phyloP scores from a whole-genome alignment of 2,329 filamentous ascomycete genomes.

The Mariannaea elegans region DNA sequence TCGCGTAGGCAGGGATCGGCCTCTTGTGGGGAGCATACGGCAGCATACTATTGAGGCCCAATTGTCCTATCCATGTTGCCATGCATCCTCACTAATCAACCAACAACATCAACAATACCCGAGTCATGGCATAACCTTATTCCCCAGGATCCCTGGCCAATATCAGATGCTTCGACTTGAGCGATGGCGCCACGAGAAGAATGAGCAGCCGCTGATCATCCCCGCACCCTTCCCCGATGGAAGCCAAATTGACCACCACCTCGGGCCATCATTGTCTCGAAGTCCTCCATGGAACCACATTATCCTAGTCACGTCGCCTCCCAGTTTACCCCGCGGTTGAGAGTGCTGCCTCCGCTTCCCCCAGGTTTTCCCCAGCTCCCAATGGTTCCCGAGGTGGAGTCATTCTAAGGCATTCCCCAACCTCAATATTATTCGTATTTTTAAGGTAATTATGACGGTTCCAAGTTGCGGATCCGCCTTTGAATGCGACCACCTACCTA shows the following conservation, averaged over 20 bases:
- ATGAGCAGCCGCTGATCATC: neutral
- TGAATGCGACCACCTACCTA: neutral
- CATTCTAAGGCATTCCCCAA: neutral
- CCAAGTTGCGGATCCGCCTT: constrained; percentile 16
- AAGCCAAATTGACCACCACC: constrained; percentile 11
- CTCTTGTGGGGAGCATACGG: too few relatives aligned
- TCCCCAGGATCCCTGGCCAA: neutral
- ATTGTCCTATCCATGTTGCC: too few relatives aligned
- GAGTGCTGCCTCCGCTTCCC: constrained; percentile 21
- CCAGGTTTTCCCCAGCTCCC: constrained; percentile 34
- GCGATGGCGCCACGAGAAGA: constrained; percentile 6
- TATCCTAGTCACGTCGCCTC: neutral
- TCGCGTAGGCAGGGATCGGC: too few relatives aligned
- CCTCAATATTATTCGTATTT: constrained; percentile 14
- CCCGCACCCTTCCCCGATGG: neutral
- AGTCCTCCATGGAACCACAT: neutral
- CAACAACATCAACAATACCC: neutral
- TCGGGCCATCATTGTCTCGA: constrained; percentile 36
- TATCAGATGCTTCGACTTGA: neutral
- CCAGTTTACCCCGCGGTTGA: constrained; percentile 21
- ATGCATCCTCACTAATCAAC: too few relatives aligned
- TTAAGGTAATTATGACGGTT: neutral
- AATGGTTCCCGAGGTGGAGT: constrained; percentile 20
- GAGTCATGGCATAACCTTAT: neutral
- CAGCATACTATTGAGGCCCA: too few relatives aligned